Evolutionary conservation across 768 basidiomycete species (phyloP).

Genomic region (Mycena kentingensis): DNA sequence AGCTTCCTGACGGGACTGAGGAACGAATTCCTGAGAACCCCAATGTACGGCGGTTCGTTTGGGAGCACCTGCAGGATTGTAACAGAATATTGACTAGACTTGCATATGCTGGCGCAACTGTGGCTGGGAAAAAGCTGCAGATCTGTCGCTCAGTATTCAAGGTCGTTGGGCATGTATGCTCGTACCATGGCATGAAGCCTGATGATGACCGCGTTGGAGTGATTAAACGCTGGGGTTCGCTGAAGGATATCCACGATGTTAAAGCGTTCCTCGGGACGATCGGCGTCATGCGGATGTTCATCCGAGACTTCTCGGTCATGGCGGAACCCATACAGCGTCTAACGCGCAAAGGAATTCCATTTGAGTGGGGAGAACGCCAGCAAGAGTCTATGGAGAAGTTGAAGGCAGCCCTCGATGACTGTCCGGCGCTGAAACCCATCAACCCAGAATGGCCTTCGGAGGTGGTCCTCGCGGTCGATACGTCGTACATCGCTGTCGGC

Average conservation of each 20-base stretch:
- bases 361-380: constrained; percentile 22
- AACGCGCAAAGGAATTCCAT: constrained; percentile 8
- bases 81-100: constrained; percentile 4
- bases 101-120: constrained; percentile 15
- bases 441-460: no score
- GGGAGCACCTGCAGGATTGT: constrained; percentile 16
- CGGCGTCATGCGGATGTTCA: constrained; percentile 21
- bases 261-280: constrained; percentile 33
- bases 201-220: constrained; percentile 28
- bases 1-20: constrained; percentile 16
- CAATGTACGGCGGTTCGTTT: constrained; percentile 20
- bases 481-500: constrained; percentile 9
- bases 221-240: constrained; percentile 24
- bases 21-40: constrained; percentile 23
- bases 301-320: no score
- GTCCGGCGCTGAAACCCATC: constrained; percentile 26
- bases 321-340: no score
- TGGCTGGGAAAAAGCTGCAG: constrained; percentile 30
- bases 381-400: constrained; percentile 23
- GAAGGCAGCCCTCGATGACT: constrained; percentile 4
- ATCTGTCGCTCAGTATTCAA: no score
- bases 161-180: no score
- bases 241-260: constrained; percentile 16
- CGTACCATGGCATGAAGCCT: constrained; percentile 32
- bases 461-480: constrained; percentile 34